Percentiles rank a stretch among this genome's conserved stretches.
Conservation (phyloP, 192 early-diverging fungal species). For the Gryganskiella cystojenkinii region DNA sequence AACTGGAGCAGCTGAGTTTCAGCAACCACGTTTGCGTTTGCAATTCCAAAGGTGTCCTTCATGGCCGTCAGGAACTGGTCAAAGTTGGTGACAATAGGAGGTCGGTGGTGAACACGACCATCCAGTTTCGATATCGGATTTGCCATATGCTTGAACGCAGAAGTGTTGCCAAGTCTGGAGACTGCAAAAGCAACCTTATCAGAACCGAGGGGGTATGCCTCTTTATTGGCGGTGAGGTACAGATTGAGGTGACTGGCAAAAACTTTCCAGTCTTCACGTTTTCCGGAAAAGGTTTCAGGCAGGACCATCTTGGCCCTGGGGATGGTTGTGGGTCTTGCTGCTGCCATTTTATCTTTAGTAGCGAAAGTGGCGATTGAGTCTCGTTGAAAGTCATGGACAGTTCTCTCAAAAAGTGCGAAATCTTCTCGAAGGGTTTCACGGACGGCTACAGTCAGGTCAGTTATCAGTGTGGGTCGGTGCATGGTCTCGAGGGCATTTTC, state of each 20-base stretch:
- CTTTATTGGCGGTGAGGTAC: background rate
- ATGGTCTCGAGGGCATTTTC: no score
- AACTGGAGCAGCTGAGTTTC: slow-evolving; percentile 8
- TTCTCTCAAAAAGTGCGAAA: no score
- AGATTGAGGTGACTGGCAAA: background rate
- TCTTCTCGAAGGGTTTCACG: no score
- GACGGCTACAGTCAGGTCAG: no score
- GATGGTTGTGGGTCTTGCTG: background rate
- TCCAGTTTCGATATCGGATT: background rate
- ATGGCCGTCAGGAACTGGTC: background rate
- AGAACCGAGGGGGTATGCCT: background rate
- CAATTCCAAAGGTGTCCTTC: slow-evolving; percentile 2
- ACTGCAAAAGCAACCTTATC: slow-evolving; percentile 10
- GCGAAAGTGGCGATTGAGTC: background rate
- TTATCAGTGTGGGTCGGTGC: no score
- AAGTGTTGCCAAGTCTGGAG: slow-evolving; percentile 7
- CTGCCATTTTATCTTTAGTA: no score
- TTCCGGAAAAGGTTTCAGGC: slow-evolving; percentile 4
- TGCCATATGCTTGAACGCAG: slow-evolving; percentile 18
- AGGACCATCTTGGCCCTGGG: background rate
- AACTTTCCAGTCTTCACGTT: slow-evolving; percentile 22
- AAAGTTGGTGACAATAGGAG: background rate
- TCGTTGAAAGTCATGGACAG: no score
- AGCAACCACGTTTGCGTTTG: slow-evolving; percentile 3
- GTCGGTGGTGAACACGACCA: background rate